A percentile compares a stretch with the other conserved stretches of the same genome.
Evolutionary conservation across 768 basidiomycete genomes (phyloP).

Genomic region (Leccinellum luteum): DNA sequence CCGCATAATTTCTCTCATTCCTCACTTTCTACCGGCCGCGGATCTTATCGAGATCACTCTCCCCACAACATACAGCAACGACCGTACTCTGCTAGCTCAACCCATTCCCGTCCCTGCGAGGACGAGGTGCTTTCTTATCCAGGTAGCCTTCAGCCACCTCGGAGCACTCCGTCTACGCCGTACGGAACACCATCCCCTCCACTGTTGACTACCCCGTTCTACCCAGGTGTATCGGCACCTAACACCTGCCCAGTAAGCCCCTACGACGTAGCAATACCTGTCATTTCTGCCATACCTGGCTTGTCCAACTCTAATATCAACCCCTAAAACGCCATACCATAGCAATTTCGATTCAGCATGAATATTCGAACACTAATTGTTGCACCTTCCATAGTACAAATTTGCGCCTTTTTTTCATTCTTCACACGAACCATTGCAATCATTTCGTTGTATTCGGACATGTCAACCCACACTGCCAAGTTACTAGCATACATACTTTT

Average conservation of each 20-base stretch:
- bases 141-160: constrained; percentile 6
- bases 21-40: constrained; percentile 8
- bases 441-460: constrained; percentile 14
- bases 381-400: constrained; percentile 22
- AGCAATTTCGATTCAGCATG: constrained; percentile 4
- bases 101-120: constrained; percentile 14
- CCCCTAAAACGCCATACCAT: constrained; percentile 7
- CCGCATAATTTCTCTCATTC: constrained; percentile 13
- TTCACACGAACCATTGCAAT: constrained; percentile 4
- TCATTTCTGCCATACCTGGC: constrained; percentile 18
- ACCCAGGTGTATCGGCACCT: constrained; percentile 20
- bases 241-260: constrained; percentile 4
- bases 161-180: constrained; percentile 4
- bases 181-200: constrained; percentile 26
- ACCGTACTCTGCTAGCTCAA: constrained; percentile 21
- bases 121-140: constrained; percentile 13
- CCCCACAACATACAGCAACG: constrained; percentile 11
- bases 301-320: constrained; percentile 12
- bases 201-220: constrained; percentile 30
- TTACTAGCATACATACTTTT: constrained; percentile 17
- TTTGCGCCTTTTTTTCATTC: constrained; percentile 2
- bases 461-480: constrained; percentile 4
- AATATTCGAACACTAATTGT: neutral
- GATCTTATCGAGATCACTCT: constrained; percentile 8
- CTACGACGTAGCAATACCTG: constrained; percentile 8